phyloP scores from a whole-genome alignment of 768 basidiomycete species.

The Scleroderma bovista region DNA sequence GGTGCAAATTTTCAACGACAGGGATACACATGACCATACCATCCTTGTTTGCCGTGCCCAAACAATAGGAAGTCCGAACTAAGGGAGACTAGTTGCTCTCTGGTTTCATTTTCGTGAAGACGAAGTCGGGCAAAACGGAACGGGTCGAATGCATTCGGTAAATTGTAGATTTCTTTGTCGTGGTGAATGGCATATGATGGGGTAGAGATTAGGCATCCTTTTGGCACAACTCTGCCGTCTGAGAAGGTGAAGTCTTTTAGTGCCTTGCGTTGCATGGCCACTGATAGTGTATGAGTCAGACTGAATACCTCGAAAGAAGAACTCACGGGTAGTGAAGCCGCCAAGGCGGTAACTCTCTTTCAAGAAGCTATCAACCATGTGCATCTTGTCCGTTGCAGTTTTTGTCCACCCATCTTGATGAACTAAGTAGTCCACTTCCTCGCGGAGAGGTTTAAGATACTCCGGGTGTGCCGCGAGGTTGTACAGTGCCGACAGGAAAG shows the following conservation, averaged over 20 bases:
- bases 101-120: not conserved
- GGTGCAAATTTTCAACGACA: not conserved
- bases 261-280: constrained; percentile 27
- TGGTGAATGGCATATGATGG: not conserved
- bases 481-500: not conserved
- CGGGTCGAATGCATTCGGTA: not conserved
- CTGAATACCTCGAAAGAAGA: not conserved
- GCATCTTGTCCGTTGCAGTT: constrained; percentile 18
- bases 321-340: constrained; percentile 9
- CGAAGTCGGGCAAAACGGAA: not conserved
- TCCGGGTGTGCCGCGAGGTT: not conserved
- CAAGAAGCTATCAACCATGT: constrained; percentile 35
- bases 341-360: constrained; percentile 26
- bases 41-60: constrained; percentile 22
- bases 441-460: constrained; percentile 22
- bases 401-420: constrained; percentile 19
- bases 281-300: constrained; percentile 7
- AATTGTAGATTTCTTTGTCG: not conserved
- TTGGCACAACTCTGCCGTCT: constrained; percentile 30
- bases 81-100: constrained; percentile 23
- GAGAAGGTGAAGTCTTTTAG: constrained; percentile 28
- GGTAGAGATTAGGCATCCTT: constrained; percentile 9
- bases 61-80: constrained; percentile 28
- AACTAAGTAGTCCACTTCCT: constrained; percentile 29
- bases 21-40: not conserved